Evolutionary conservation across 2,329 filamentous ascomycete genomes (phyloP).

Genomic region (Clonostachys rhizophaga): DNA sequence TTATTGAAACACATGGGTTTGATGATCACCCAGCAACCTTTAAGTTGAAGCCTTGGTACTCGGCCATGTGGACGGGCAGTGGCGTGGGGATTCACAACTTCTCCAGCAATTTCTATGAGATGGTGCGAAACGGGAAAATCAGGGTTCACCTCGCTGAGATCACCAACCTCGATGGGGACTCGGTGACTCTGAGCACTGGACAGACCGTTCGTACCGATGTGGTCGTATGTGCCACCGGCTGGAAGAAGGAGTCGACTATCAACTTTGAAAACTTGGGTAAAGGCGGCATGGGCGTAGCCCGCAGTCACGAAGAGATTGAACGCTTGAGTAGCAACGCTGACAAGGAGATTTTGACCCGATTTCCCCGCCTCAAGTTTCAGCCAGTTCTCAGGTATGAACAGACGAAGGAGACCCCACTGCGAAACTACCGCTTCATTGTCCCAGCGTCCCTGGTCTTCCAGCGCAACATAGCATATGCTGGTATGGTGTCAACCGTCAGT

Average conservation of each 20-base stretch:
- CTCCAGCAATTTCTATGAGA: conserved; percentile 40
- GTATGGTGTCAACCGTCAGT: conserved; percentile 21
- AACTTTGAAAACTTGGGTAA: conserved; percentile 22
- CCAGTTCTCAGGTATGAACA: conserved; percentile 10
- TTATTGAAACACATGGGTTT: conserved; percentile 38
- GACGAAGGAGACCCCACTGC: conserved; percentile 10
- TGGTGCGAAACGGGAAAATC: conserved; percentile 42
- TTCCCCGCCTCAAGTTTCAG: conserved; percentile 12
- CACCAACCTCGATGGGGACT: conserved; percentile 24
- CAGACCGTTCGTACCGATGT: conserved; percentile 33
- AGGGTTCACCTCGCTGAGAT: conserved; percentile 42
- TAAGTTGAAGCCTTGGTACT: conserved; percentile 34
- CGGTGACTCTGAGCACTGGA: conserved; percentile 35
- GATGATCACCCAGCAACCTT: conserved; percentile 29
- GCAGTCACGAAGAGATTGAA: conserved; percentile 2
- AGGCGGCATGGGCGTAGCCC: conserved; percentile 9
- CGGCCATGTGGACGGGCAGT: conserved; percentile 41
- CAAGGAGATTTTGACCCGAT: conserved; percentile 7
- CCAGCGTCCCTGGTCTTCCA: conserved; percentile 8
- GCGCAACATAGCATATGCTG: conserved; percentile 22
- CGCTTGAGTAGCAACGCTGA: conserved; percentile 8
- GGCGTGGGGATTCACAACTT: conserved; percentile 51
- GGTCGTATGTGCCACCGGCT: conserved; percentile 47
- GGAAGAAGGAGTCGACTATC: conserved; percentile 38
- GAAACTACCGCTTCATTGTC: conserved; percentile 18